These are phyloP conservation scores for Candida sp. DNA, from an alignment of 1,139 yeast genomes.

Conservation along the genomic window DNA sequence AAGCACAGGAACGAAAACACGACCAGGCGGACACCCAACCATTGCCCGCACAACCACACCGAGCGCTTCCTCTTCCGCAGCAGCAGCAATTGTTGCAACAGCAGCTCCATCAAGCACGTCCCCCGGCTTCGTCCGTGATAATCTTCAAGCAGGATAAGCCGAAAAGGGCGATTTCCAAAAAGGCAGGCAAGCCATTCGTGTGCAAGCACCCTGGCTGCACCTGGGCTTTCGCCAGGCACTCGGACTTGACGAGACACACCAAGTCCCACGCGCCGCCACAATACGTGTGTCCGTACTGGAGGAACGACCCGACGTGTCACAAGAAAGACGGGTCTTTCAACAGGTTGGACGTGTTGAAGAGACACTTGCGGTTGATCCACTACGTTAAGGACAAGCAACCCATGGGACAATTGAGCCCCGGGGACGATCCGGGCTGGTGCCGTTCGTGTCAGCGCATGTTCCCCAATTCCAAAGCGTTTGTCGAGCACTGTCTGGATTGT, in stretches of 20 bases:
- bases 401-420: slow-evolving; percentile 15
- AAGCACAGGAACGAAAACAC: neutral
- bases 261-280: slow-evolving; percentile 68
- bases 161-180: neutral
- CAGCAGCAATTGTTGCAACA: neutral
- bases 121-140: slow-evolving; percentile 1
- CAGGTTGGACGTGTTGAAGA: slow-evolving; percentile 69
- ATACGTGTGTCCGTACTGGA: slow-evolving; percentile 76
- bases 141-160: slow-evolving; percentile 5
- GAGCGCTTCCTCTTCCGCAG: neutral
- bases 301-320: slow-evolving; percentile 68
- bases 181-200: slow-evolving; percentile 28
- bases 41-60: neutral
- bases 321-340: slow-evolving; percentile 75
- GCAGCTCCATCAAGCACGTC: neutral
- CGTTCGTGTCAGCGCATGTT: slow-evolving; percentile 64
- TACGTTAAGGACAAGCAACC: slow-evolving; percentile 53
- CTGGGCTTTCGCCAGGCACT: slow-evolving; percentile 71
- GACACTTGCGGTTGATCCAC: slow-evolving; percentile 72
- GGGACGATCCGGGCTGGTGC: slow-evolving; percentile 68
- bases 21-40: neutral
- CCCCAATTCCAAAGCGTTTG: slow-evolving; percentile 57
- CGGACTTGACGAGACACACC: slow-evolving; percentile 68
- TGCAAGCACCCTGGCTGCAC: slow-evolving; percentile 60
- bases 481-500: slow-evolving; percentile 71